Evolutionary conservation across 2,329 filamentous ascomycete genomes (phyloP), one percentile per base, ranked within the genome.

Genomic region (Aureobasidium lini): DNA sequence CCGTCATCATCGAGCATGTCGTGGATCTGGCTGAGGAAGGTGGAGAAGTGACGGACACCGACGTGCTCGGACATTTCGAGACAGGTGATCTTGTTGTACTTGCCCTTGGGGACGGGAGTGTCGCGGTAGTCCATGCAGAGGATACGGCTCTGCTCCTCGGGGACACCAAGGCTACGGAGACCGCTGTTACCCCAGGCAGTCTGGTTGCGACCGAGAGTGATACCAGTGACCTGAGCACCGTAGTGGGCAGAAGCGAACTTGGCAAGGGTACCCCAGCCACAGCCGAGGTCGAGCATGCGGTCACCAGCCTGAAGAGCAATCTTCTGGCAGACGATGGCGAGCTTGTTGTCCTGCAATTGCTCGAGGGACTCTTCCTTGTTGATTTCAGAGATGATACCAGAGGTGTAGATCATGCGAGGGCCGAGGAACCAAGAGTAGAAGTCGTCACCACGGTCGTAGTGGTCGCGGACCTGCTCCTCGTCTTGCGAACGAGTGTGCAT

Each of bases 1-100:
- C 94, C 94, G 66, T 97, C 91, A 66, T 97, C 94, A 63, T 96
- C 90, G 58, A 97, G 85, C 91, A 97, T 96, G 70, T 95, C 87
- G 74, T 95, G 83, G 60, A 95, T 88, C 78, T 97, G 93, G 68
- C 81, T 84, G 68, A 92, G 78, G 81, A 99, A 97, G 63, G 78
- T 76, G 61, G 80, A 78, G 70, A 97, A 88, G 77, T 96, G 89
- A 65, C 91, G 88, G 62, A 97, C 89, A 78, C 94, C 94, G 67
- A 97, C 94, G 78, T 99, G 94, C 81, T 97, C 94, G 58, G 90
- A 92, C 94, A 97, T 97, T 77, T 99, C 94, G 59, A 97, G 85
- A 75, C 90, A 95, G 67, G 92, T 96, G 71, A 97, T 96, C 80
- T 96, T 95, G 77, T 95, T 85, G 81, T 93, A 97, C 61, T 83